phyloP scores from a whole-genome alignment of 345 rosid genomes.

The Isatis tinctoria region DNA sequence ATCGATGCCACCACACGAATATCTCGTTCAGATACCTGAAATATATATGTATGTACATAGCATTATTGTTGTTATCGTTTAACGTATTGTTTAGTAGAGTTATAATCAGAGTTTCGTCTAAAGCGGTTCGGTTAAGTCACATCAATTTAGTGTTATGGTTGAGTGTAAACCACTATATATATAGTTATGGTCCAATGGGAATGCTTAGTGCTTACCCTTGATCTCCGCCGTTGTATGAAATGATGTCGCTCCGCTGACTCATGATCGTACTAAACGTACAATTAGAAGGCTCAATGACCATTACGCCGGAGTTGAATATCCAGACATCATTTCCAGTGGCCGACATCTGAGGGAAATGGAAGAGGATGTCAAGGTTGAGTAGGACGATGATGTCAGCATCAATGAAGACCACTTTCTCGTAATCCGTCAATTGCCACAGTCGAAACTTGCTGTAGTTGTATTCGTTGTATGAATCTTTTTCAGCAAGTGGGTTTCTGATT shows the following conservation, averaged over 20 bases:
- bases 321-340: conserved; percentile 86
- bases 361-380: conserved; percentile 69
- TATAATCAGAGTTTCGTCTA: too few relatives aligned
- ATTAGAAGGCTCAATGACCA: conserved; percentile 96
- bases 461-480: conserved; percentile 66
- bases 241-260: conserved; percentile 54
- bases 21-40: conserved; percentile 62
- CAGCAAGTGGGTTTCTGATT: conserved; percentile 80
- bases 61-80: not conserved
- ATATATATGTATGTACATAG: not conserved
- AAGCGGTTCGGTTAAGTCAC: too few relatives aligned
- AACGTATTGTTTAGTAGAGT: not conserved
- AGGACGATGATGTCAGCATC: conserved; percentile 86
- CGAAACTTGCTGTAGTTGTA: conserved; percentile 92
- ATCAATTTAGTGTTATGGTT: not conserved
- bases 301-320: conserved; percentile 88
- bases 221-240: conserved; percentile 95
- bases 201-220: conserved; percentile 46
- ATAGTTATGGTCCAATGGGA: too few relatives aligned
- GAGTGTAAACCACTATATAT: not conserved
- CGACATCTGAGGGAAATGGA: conserved; percentile 80
- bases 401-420: conserved; percentile 77
- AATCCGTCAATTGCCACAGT: conserved; percentile 85
- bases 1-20: conserved; percentile 91
- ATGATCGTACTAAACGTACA: conserved; percentile 68